Percentiles rank a stretch among this genome's conserved stretches.
These are phyloP conservation scores for Oehlia diaphana DNA, from an alignment of 192 early-diverging fungal genomes.

Conservation along the genomic window DNA sequence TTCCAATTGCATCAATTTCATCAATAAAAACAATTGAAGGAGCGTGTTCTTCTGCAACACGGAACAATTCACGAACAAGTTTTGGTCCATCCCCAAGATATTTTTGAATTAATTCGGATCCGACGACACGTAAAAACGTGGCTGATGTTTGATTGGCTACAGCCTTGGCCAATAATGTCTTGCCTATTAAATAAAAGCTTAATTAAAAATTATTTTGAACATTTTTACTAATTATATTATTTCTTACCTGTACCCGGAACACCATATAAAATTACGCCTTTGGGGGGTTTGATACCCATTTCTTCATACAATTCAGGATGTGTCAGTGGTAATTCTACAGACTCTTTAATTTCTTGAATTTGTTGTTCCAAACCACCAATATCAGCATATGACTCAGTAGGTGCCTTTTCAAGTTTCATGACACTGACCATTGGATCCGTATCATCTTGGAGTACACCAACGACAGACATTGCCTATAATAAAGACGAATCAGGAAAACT, in stretches of 20 bases:
- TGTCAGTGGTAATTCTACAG: constrained; percentile 96
- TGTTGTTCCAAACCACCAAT: constrained; percentile 96
- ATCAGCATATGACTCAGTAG: constrained; percentile 97
- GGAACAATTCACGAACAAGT: constrained; percentile 96
- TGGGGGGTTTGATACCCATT: constrained; percentile 98
- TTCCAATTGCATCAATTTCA: constrained; percentile 98
- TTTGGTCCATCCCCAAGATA: constrained; percentile 99
- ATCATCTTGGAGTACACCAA: constrained; percentile 95
- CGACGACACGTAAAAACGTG: constrained; percentile 96
- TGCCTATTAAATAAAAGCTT: constrained; percentile 35
- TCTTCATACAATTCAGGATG: constrained; percentile 97
- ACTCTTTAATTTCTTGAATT: constrained; percentile 98
- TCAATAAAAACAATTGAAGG: constrained; percentile 99
- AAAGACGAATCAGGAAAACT: neutral
- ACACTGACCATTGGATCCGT: constrained; percentile 98
- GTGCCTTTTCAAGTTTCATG: constrained; percentile 99
- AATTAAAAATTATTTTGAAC: neutral
- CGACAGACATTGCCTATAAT: constrained; percentile 73
- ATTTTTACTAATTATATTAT: neutral
- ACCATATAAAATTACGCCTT: constrained; percentile 96
- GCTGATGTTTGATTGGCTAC: constrained; percentile 98
- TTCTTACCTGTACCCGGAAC: constrained; percentile 78
- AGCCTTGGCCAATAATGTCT: constrained; percentile 96
- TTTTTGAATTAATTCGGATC: constrained; percentile 98
- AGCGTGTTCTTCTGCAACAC: constrained; percentile 93